Evolutionary conservation across 129 eudicot species (phyloP).

Genomic region (Flaveria trinervia): DNA sequence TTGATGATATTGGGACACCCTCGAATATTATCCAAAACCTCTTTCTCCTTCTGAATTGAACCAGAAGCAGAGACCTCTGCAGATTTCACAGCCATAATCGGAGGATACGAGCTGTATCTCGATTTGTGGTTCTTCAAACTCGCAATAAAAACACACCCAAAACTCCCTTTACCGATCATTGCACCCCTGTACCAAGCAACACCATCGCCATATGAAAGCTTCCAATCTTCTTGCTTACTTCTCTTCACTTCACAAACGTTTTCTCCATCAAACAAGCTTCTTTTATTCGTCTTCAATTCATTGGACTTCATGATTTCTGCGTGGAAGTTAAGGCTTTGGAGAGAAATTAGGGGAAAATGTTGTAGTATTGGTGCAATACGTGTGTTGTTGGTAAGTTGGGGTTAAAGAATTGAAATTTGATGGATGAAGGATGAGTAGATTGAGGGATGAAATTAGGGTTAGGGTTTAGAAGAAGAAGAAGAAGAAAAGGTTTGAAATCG

Average conservation of each 20-base stretch:
- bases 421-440: neutral
- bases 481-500: conserved; percentile 20
- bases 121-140: conserved; percentile 36
- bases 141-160: conserved; percentile 29
- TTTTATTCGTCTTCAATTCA: conserved; percentile 26
- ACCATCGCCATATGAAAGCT: conserved; percentile 32
- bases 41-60: conserved; percentile 68
- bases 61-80: conserved; percentile 70
- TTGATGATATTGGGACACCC: conserved; percentile 51
- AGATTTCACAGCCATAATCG: conserved; percentile 43
- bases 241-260: conserved; percentile 17
- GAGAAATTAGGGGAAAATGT: neutral
- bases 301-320: conserved; percentile 17
- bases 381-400: conserved; percentile 8
- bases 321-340: conserved; percentile 28
- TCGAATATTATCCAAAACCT: conserved; percentile 50
- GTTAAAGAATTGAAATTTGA: conserved; percentile 19
- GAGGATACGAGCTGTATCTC: conserved; percentile 28
- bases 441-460: conserved; percentile 34
- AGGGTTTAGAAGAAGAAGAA: conserved; percentile 37
- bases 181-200: conserved; percentile 43
- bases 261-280: conserved; percentile 28
- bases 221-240: conserved; percentile 30
- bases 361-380: conserved; percentile 4
- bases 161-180: conserved; percentile 32